Conservation (phyloP, 768 basidiomycete genomes). For the Boletus sp. region DNA sequence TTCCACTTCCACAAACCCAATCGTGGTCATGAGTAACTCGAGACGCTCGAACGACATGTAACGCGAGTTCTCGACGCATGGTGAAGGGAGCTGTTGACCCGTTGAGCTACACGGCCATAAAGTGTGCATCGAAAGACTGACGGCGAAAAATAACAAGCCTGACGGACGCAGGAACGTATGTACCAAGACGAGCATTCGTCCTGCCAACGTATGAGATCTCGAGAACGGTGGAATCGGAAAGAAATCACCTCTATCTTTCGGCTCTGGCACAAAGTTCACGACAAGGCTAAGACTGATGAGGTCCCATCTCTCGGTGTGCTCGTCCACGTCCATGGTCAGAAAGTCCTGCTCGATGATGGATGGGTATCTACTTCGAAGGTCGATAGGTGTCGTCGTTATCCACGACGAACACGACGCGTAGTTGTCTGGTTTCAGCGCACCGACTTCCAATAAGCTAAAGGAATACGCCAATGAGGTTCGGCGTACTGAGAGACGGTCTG, state of each 20-base stretch:
- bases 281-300: conserved; percentile 84
- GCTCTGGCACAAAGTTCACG: conserved; percentile 81
- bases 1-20: conserved; percentile 65
- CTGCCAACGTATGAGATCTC: conserved; percentile 36
- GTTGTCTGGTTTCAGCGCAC: conserved; percentile 84
- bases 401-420: conserved; percentile 64
- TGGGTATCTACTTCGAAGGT: conserved; percentile 82
- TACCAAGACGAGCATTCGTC: conserved; percentile 67
- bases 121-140: conserved; percentile 35
- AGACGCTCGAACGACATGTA: conserved; percentile 69
- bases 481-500: conserved; percentile 3
- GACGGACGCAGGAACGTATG: conserved; percentile 51
- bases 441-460: conserved; percentile 79
- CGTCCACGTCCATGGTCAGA: conserved; percentile 52
- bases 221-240: not conserved
- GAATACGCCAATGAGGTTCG: too few relatives aligned
- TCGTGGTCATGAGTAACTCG: conserved; percentile 48
- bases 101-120: conserved; percentile 8
- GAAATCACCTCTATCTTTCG: conserved; percentile 66
- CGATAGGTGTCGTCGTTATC: conserved; percentile 76
- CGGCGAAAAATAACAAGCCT: conserved; percentile 71
- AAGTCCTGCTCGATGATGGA: conserved; percentile 86
- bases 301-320: conserved; percentile 65
- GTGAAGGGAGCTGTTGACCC: conserved; percentile 66
- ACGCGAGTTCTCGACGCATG: conserved; percentile 84